These are phyloP conservation scores for Fusarium kyushuense DNA, from an alignment of 2,329 filamentous ascomycete species.

Conservation along the genomic window DNA sequence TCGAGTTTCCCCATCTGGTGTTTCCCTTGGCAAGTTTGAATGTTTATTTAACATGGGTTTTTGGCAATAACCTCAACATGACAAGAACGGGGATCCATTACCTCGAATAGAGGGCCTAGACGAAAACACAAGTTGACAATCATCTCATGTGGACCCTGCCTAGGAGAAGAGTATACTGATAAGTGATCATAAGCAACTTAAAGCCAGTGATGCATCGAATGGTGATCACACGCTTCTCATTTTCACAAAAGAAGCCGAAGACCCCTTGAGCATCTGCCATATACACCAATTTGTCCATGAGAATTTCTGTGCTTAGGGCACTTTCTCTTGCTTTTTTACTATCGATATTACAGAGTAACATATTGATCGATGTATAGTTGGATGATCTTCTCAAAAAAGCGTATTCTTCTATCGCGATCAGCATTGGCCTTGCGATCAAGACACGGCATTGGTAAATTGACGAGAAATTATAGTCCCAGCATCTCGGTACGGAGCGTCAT, in stretches of 20 bases:
- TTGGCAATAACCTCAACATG: slow-evolving; percentile 46
- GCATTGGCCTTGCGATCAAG: not conserved
- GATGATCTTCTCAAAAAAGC: not conserved
- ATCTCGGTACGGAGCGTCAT: slow-evolving; percentile 2
- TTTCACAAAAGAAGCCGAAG: not conserved
- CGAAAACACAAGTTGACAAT: not conserved
- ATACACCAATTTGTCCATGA: not conserved
- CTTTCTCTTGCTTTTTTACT: not conserved
- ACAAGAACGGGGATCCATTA: slow-evolving; percentile 60
- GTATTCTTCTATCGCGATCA: not conserved
- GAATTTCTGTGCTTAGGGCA: not conserved
- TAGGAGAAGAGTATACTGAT: not conserved
- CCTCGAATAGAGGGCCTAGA: slow-evolving; percentile 58
- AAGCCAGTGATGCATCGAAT: not conserved
- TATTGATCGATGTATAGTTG: not conserved
- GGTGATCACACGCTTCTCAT: not conserved
- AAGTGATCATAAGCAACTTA: not conserved
- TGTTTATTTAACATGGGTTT: slow-evolving; percentile 27
- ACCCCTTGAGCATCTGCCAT: not conserved
- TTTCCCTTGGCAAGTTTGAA: slow-evolving; percentile 8
- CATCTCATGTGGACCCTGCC: not conserved
- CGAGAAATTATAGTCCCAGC: not conserved
- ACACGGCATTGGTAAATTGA: not conserved
- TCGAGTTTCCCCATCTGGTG: slow-evolving; percentile 42
- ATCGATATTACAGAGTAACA: not conserved